Evolutionary conservation across 257 asterid species (phyloP), one percentile per base, ranked within the genome.

Genomic region (Ophiorrhiza pumila): DNA sequence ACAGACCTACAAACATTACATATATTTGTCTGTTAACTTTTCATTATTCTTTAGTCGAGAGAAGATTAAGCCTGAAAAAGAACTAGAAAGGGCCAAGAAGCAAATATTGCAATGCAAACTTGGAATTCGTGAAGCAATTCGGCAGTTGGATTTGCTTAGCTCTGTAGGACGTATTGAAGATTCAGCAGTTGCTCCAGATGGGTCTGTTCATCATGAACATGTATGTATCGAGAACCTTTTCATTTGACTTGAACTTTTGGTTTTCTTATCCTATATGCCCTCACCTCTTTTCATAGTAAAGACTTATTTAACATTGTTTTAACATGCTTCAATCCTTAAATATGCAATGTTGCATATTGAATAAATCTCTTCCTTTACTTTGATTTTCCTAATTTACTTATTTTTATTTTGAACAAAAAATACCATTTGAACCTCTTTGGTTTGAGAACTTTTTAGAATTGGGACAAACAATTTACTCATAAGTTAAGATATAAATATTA

Each of bases 101-200:
- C 95, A 95, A 81, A 95, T 95, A 84, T 59, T 95, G 77, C 83
- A 85, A 69, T 91, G 96, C 88, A 95, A 95, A 80, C 89, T 95
- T 34, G 98, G 98, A 76, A 92, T 95, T 80, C 96, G 98, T 65
- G 99, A 95, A 73, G 97, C 92, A 68, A 80, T 92, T 84, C 92
- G 64, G 77, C 91, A 87, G 73, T 76, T 95, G 81, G 98, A 95
- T 85, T 78, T 82, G 86, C 95, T 92, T 72, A 81, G 97, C 82
- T 92, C 95, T 66, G 87, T 81, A 72, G 98, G 99, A 50, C 76
- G 84, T 72, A 89, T 85, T 66, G 86, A 74, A 59, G 91, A 85
- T 77, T 82, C 93, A 37, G 90, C 82, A 50, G 83, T 89, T 79
- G 91, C 88, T 79, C 87, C 95, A 41, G 97, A 90, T 87, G 98